Evolutionary conservation across 116 monocot species (phyloP), one percentile per base, ranked within the genome.

Genomic region (Iris pallida): DNA sequence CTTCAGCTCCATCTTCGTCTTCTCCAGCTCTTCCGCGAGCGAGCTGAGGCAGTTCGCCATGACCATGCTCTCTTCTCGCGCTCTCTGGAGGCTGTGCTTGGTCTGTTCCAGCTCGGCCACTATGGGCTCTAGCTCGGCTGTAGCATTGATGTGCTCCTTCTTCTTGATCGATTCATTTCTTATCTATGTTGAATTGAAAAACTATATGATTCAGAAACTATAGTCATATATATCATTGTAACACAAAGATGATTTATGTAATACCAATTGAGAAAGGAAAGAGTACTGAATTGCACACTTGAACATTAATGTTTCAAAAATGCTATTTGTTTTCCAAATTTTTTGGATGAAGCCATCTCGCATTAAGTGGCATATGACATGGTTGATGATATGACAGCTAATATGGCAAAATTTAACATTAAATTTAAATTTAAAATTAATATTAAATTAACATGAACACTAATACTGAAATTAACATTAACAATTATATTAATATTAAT

Each of bases 1-100:
- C 30, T 64, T 57, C 14, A 86, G 72, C 66, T 86, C 82, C 10
- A 52, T 48, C 68, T 76, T 81, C 6, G 85, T 80, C 59, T 73
- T 64, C 53, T 73, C 63, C 5, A 86, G 79, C 76, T 86, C 79
- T 57, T 79, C 61, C 13, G 55, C 62, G 2, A 86, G 73, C 48
- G 69, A 70, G 14, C 14, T 20, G 55, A 86, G 74, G 65, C 64
- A 76, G 7, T 59, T 68, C 17, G 20, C 82, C 79, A 86, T 79
- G 63, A 30, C 58, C 58, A 63, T n/a, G 45, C 61, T 82, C 51
- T 86, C 86, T 45, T 75, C 70, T 0, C 73, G 58, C 62, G 76
- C 72, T 60, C 63, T 76, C 79, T 79, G 63, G 3, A 86, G 81
- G 19, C 58, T 63, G 40, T 72, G 75, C 70, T 68, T 78, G 18